Evolutionary conservation across 495 filamentous ascomycete species (phyloP).

Genomic region (Trichoderma gamsii): DNA sequence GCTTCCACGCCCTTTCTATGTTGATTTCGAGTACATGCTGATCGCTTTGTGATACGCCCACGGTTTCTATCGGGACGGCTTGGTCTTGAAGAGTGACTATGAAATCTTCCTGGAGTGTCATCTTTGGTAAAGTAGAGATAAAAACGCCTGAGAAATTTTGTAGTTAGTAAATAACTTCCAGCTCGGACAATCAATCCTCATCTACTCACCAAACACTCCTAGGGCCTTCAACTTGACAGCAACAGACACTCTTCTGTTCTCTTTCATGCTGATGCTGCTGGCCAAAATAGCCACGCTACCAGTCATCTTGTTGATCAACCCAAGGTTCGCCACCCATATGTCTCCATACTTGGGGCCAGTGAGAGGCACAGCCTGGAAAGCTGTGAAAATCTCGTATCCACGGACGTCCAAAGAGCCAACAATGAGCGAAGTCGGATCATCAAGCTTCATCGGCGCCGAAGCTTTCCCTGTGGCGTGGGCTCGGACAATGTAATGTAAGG

Average conservation of each 20-base stretch:
- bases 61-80: slow-evolving; percentile 60
- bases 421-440: slow-evolving; percentile 40
- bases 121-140: slow-evolving; percentile 57
- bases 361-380: slow-evolving; percentile 49
- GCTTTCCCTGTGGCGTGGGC: slow-evolving; percentile 64
- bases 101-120: slow-evolving; percentile 58
- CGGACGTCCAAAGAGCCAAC: slow-evolving; percentile 52
- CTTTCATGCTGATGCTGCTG: slow-evolving; percentile 48
- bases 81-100: slow-evolving; percentile 70
- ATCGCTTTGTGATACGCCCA: slow-evolving; percentile 49
- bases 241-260: slow-evolving; percentile 56
- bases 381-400: slow-evolving; percentile 78
- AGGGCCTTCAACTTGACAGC: slow-evolving; percentile 71
- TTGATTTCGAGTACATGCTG: slow-evolving; percentile 68
- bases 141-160: slow-evolving; percentile 49
- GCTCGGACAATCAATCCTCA: neutral
- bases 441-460: slow-evolving; percentile 41
- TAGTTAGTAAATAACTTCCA: slow-evolving; percentile 2
- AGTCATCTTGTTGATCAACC: slow-evolving; percentile 83
- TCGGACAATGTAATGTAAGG: slow-evolving; percentile 60
- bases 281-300: slow-evolving; percentile 69
- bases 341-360: slow-evolving; percentile 44
- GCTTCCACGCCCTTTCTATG: slow-evolving; percentile 69
- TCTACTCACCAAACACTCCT: slow-evolving; percentile 62
- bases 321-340: slow-evolving; percentile 58